Evolutionary conservation across 2,329 filamentous ascomycete species (phyloP).

Genomic region (Aspergillus sojae): DNA sequence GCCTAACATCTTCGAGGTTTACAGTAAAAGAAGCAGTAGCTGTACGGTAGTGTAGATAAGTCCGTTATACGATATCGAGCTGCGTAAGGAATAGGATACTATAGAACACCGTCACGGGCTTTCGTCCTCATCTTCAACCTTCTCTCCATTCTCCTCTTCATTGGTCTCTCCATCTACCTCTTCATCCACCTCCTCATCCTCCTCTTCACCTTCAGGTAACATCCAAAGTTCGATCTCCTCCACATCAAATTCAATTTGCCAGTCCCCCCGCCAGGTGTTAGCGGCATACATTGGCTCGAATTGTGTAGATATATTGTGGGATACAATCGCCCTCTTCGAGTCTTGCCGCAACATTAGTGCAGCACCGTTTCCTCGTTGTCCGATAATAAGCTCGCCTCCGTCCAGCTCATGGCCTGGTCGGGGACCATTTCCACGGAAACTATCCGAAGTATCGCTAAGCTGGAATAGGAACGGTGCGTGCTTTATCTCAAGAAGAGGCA

Average conservation of each 20-base stretch:
- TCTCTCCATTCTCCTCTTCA: too few relatives aligned
- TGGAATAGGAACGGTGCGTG: background rate
- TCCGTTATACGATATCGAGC: too few relatives aligned
- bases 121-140: background rate
- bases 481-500: background rate
- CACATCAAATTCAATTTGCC: background rate
- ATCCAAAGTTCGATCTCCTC: background rate
- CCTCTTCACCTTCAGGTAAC: too few relatives aligned
- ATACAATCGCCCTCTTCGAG: background rate
- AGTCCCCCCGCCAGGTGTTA: background rate
- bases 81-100: too few relatives aligned
- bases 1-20: too few relatives aligned
- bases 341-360: background rate
- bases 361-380: background rate
- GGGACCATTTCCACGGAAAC: background rate
- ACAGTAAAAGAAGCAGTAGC: too few relatives aligned
- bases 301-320: background rate
- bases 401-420: background rate
- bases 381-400: background rate
- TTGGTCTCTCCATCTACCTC: rapidly evolving
- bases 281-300: background rate
- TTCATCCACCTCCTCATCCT: too few relatives aligned
- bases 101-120: background rate
- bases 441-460: background rate
- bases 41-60: too few relatives aligned